Percentiles rank a stretch among this genome's conserved stretches.
Conservation (phyloP, 2,329 filamentous ascomycete genomes). For the Beauveria australis region DNA sequence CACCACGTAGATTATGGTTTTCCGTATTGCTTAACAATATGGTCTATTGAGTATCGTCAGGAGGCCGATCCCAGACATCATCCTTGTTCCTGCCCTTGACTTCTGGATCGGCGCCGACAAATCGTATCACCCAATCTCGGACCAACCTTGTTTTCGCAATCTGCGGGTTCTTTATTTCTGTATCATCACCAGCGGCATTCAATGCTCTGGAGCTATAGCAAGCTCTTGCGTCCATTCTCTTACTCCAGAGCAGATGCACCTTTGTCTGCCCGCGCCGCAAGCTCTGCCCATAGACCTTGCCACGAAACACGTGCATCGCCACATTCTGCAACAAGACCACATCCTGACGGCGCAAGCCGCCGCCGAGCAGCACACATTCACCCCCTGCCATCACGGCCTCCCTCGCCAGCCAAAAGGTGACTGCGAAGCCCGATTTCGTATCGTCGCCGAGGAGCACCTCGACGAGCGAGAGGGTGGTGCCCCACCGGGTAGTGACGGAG, state of each 20-base stretch:
- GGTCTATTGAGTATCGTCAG: conserved; percentile 31
- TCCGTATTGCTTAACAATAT: too few species aligned
- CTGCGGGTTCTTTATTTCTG: conserved; percentile 35
- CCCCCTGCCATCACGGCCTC: conserved; percentile 23
- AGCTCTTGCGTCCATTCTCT: conserved; percentile 38
- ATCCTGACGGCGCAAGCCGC: conserved; percentile 57
- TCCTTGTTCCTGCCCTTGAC: conserved; percentile 11
- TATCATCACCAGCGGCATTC: conserved; percentile 19
- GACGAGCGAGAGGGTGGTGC: conserved; percentile 54
- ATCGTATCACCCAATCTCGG: conserved; percentile 65
- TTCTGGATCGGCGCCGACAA: conserved; percentile 43
- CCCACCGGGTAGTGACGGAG: conserved; percentile 58
- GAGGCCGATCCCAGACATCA: conserved; percentile 30
- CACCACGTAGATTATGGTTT: too few species aligned
- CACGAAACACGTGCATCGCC: conserved; percentile 65
- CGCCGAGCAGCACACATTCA: conserved; percentile 23
- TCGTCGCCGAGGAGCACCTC: conserved; percentile 81
- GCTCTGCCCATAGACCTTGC: conserved; percentile 77
- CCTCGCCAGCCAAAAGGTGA: conserved; percentile 72
- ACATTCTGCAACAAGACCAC: conserved; percentile 74
- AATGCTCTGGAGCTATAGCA: conserved; percentile 48
- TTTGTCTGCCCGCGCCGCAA: conserved; percentile 63
- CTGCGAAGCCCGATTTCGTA: conserved; percentile 67
- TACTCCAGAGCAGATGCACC: conserved; percentile 53
- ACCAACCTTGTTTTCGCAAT: conserved; percentile 58